phyloP scores from a whole-genome alignment of 305 asterid species.

The Solanum hybrid region DNA sequence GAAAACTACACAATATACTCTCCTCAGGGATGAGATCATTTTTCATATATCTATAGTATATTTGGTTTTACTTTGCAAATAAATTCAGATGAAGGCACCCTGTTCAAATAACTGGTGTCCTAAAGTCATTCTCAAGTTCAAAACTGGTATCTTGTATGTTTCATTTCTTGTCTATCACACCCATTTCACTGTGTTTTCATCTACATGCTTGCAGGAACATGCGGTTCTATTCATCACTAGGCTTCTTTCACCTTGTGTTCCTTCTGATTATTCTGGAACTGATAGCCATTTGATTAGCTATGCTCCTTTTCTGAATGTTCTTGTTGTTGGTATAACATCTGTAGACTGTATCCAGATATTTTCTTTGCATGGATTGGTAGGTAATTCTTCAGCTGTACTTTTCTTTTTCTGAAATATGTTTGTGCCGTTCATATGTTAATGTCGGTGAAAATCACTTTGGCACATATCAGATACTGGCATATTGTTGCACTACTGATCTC shows the following conservation, averaged over 20 bases:
- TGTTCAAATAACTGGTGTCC: neutral
- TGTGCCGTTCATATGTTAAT: neutral
- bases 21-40: neutral
- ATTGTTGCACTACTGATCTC: neutral
- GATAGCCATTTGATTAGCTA: slow-evolving; percentile 17
- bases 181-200: neutral
- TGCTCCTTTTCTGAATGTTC: slow-evolving; percentile 15
- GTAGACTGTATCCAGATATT: slow-evolving; percentile 16
- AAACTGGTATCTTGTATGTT: neutral
- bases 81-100: neutral
- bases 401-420: neutral
- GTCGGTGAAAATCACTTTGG: neutral
- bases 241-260: slow-evolving; percentile 20
- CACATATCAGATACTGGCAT: neutral
- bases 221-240: slow-evolving; percentile 7
- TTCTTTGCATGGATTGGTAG: slow-evolving; percentile 22
- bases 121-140: neutral
- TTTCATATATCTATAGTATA: neutral
- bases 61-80: neutral
- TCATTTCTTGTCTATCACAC: neutral
- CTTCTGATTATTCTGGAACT: slow-evolving; percentile 10
- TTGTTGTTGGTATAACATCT: slow-evolving; percentile 12
- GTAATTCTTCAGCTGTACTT: neutral
- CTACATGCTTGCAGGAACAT: slow-evolving; percentile 16
- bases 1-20: neutral